Evolutionary conservation across 1,284 basidiomycete genomes (phyloP).

Genomic region (Meripilus lineatus): DNA sequence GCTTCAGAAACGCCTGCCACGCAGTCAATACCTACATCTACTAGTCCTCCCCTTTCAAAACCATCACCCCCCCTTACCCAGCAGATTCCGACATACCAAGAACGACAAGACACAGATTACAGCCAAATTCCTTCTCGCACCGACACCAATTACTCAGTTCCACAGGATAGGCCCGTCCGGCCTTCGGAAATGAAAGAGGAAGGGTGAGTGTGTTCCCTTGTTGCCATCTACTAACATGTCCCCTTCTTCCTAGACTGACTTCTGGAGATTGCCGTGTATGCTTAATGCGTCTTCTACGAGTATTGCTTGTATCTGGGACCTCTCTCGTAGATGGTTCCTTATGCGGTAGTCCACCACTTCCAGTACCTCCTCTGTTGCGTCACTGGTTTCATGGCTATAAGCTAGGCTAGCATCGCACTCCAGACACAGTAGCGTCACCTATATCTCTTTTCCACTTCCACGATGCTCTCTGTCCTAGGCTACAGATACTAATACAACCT

Average conservation of each 20-base stretch:
- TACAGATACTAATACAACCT: conserved; percentile 72
- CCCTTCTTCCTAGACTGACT: too few species aligned
- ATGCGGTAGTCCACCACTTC: too few species aligned
- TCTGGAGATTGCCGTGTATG: too few species aligned
- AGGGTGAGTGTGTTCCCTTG: conserved; percentile 78
- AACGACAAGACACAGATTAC: conserved; percentile 51
- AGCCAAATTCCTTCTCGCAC: conserved; percentile 25
- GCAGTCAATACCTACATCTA: conserved; percentile 15
- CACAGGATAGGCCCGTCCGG: conserved; percentile 62
- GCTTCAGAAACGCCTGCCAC: conserved; percentile 9
- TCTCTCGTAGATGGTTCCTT: too few species aligned
- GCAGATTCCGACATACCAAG: conserved; percentile 73
- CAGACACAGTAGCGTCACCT: conserved; percentile 67
- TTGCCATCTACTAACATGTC: too few species aligned
- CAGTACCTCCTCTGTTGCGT: background rate
- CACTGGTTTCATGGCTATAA: conserved; percentile 11
- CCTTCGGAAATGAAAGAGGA: conserved; percentile 98
- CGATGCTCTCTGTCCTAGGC: conserved; percentile 63
- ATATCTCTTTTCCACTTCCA: conserved; percentile 45
- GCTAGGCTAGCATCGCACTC: conserved; percentile 30
- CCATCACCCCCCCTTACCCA: conserved; percentile 38
- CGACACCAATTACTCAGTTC: conserved; percentile 32
- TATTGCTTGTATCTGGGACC: too few species aligned
- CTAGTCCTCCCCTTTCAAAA: conserved; percentile 16
- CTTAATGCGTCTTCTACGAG: too few species aligned